Percentiles rank a stretch among this genome's conserved stretches.
These are phyloP conservation scores for Metschnikowia lunata DNA, from an alignment of 805 yeast genomes.

Conservation along the genomic window DNA sequence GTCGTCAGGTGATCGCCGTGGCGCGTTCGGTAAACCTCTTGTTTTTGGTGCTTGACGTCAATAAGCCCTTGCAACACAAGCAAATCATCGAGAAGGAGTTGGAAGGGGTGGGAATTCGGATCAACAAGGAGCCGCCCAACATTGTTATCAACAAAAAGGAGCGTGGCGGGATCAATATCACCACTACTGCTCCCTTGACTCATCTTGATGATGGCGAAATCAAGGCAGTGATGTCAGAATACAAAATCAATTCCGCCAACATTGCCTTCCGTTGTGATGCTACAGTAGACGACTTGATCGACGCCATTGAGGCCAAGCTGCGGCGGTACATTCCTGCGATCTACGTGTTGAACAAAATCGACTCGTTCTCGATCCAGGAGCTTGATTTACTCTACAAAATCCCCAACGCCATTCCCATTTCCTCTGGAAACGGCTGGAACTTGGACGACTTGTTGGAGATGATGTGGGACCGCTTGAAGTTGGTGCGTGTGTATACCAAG, in stretches of 20 bases:
- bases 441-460: slow-evolving; percentile 87
- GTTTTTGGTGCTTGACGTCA: slow-evolving; percentile 91
- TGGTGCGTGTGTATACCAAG: slow-evolving; percentile 94
- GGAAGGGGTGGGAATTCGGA: slow-evolving; percentile 95
- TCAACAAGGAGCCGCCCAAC: slow-evolving; percentile 90
- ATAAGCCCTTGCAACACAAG: slow-evolving; percentile 92
- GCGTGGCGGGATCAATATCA: slow-evolving; percentile 91
- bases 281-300: slow-evolving; percentile 93
- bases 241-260: slow-evolving; percentile 92
- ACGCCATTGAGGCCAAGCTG: slow-evolving; percentile 83
- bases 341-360: slow-evolving; percentile 93
- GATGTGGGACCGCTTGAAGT: slow-evolving; percentile 91
- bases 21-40: slow-evolving; percentile 96
- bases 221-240: slow-evolving; percentile 93
- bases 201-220: slow-evolving; percentile 90
- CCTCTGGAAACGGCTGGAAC: slow-evolving; percentile 96
- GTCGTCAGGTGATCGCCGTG: slow-evolving; percentile 96
- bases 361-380: slow-evolving; percentile 90
- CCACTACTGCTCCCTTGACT: slow-evolving; percentile 89
- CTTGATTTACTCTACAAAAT: slow-evolving; percentile 84
- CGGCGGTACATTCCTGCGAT: slow-evolving; percentile 94
- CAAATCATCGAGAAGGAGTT: slow-evolving; percentile 90
- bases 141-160: slow-evolving; percentile 89
- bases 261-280: slow-evolving; percentile 97
- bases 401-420: slow-evolving; percentile 96